phyloP scores from a whole-genome alignment of 169 alveolate species.

The Cystoisospora suis region DNA sequence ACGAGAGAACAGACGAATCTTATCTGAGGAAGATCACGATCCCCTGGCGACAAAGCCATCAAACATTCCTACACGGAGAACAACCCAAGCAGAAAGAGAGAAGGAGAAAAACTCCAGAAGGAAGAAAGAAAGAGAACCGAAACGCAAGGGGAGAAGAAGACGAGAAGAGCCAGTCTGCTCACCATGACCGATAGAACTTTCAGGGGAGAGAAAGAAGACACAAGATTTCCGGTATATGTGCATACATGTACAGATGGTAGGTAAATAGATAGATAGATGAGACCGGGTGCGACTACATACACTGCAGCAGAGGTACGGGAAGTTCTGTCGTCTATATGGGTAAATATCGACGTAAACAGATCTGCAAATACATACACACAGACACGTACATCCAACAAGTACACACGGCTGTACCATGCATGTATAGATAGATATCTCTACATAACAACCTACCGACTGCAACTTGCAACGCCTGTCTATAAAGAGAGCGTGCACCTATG shows the following conservation, averaged over 20 bases:
- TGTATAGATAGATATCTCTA: neutral
- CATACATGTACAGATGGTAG: neutral
- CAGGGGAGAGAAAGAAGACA: neutral
- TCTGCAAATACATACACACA: constrained; percentile 52
- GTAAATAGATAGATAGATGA: neutral
- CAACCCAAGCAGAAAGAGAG: neutral
- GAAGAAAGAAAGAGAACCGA: neutral
- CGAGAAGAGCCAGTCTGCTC: neutral
- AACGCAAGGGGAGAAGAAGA: neutral
- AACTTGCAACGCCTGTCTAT: too few species aligned
- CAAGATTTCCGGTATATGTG: neutral
- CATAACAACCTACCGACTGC: too few species aligned
- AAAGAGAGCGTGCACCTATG: too few species aligned
- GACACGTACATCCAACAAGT: neutral
- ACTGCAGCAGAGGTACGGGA: neutral
- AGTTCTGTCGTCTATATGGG: neutral
- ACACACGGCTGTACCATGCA: neutral
- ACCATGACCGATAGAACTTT: neutral
- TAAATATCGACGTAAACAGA: neutral
- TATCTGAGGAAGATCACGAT: constrained; percentile 62
- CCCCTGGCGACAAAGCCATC: constrained; percentile 43
- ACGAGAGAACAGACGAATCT: constrained; percentile 25
- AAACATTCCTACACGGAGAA: constrained; percentile 1
- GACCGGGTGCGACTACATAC: neutral
- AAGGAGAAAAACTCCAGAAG: neutral